Evolutionary conservation across 2,329 filamentous ascomycete genomes (phyloP).

Genomic region (Fusarium kyushuense): DNA sequence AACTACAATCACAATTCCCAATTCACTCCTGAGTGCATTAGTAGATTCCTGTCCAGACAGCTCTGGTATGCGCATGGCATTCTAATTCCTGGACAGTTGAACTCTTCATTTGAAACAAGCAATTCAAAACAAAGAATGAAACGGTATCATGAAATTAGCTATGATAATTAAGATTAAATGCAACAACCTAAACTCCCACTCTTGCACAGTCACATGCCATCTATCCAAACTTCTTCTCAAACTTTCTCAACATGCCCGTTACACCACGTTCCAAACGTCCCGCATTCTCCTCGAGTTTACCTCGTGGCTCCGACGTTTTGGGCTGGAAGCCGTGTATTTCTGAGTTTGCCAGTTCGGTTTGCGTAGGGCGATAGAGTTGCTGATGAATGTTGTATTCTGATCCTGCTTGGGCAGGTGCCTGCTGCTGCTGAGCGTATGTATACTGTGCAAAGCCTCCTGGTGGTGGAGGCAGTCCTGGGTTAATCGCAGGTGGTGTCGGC

Average conservation of each 20-base stretch:
- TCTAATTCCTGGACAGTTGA: neutral
- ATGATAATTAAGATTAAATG: constrained; percentile 16
- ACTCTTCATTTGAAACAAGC: neutral
- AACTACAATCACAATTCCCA: neutral
- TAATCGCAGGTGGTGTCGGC: constrained; percentile 52
- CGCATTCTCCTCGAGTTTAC: constrained; percentile 72
- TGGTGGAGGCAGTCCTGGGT: constrained; percentile 55
- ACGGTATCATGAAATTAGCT: constrained; percentile 18
- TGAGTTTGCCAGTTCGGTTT: constrained; percentile 64
- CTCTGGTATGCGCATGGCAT: neutral
- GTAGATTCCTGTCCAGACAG: neutral
- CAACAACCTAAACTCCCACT: constrained; percentile 29
- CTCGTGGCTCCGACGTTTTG: constrained; percentile 59
- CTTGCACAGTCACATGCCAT: neutral
- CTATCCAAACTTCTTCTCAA: constrained; percentile 79
- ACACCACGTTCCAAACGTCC: constrained; percentile 77
- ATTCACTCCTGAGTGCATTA: neutral
- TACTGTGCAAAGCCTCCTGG: constrained; percentile 70
- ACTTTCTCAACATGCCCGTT: constrained; percentile 78
- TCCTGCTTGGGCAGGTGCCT: constrained; percentile 36
- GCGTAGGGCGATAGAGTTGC: constrained; percentile 77
- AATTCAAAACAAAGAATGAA: neutral
- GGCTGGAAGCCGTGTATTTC: constrained; percentile 54
- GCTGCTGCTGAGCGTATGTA: constrained; percentile 52
- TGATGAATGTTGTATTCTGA: constrained; percentile 72